phyloP scores from a whole-genome alignment of 2,329 filamentous ascomycete species.

The Diaporthe sp. region DNA sequence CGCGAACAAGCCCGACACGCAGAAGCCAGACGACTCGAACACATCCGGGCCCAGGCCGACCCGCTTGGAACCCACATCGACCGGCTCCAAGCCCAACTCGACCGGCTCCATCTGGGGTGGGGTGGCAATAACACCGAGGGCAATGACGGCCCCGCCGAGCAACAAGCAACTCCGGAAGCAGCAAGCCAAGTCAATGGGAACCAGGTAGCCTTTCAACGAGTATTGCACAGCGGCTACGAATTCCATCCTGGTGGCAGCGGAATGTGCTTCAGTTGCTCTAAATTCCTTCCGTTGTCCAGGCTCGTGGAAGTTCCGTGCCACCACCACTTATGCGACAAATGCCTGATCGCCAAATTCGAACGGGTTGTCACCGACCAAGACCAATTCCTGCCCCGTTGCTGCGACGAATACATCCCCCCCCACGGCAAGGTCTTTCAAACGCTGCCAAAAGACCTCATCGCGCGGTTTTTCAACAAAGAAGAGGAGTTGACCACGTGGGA shows the following conservation, averaged over 20 bases:
- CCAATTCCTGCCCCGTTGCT: conserved; percentile 9
- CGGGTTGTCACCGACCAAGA: neutral
- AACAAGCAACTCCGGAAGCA: neutral
- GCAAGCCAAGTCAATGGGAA: neutral
- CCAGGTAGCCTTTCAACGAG: neutral
- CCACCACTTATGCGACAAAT: conserved; percentile 1
- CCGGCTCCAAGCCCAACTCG: too few relatives aligned
- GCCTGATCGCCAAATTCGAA: neutral
- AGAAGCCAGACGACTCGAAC: too few relatives aligned
- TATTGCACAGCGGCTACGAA: too few relatives aligned
- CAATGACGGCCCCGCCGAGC: neutral
- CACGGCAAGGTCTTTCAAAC: conserved; percentile 37
- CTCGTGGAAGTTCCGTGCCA: neutral
- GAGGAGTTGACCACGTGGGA: conserved; percentile 55
- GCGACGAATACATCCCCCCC: neutral
- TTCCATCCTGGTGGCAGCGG: too few relatives aligned
- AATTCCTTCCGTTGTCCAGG: neutral
- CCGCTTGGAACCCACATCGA: too few relatives aligned
- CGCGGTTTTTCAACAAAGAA: conserved; percentile 54
- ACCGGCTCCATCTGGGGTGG: too few relatives aligned
- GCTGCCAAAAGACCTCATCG: conserved; percentile 48
- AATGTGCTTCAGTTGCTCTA: fast-evolving
- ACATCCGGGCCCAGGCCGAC: too few relatives aligned
- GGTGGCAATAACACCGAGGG: fast-evolving
- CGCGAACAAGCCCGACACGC: too few relatives aligned